A percentile compares a stretch with the other conserved stretches of the same genome.
phyloP scores from a whole-genome alignment of 805 yeast species.

The Torulaspora quercuum region DNA sequence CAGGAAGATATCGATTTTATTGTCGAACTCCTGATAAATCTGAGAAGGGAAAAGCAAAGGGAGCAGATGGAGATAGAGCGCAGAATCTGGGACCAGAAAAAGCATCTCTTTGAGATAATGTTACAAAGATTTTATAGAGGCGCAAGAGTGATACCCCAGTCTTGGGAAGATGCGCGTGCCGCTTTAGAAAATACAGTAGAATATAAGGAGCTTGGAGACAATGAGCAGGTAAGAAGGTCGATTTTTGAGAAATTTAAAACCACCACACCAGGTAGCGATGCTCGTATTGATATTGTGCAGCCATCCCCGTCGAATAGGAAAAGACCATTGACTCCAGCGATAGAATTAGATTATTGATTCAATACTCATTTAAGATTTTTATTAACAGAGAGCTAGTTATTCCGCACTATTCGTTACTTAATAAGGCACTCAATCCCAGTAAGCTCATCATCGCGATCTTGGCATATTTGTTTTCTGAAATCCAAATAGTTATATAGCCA shows the following conservation, averaged over 20 bases:
- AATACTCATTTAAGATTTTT: too few species aligned
- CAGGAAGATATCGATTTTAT: constrained; percentile 32
- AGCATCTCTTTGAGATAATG: constrained; percentile 28
- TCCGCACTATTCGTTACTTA: constrained; percentile 51
- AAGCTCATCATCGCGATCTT: constrained; percentile 73
- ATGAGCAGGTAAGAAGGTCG: constrained; percentile 28
- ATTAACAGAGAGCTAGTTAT: too few species aligned
- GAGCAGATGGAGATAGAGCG: constrained; percentile 21
- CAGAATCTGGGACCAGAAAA: constrained; percentile 24
- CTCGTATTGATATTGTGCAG: constrained; percentile 15
- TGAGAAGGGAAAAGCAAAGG: constrained; percentile 25
- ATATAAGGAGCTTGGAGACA: constrained; percentile 35
- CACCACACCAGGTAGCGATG: constrained; percentile 19
- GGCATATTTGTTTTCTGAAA: constrained; percentile 83
- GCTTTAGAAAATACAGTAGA: constrained; percentile 35
- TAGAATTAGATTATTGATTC: constrained; percentile 37
- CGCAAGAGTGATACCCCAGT: constrained; percentile 27
- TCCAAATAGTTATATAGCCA: constrained; percentile 87
- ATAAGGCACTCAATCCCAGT: constrained; percentile 65
- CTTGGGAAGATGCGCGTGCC: constrained; percentile 39
- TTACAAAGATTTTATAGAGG: constrained; percentile 22
- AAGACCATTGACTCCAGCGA: constrained; percentile 27
- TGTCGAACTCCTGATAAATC: constrained; percentile 29
- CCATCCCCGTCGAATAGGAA: constrained; percentile 23
- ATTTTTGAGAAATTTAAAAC: constrained; percentile 38